These are phyloP conservation scores for Podila horticola DNA, from an alignment of 192 early-diverging fungal species.

Conservation along the genomic window DNA sequence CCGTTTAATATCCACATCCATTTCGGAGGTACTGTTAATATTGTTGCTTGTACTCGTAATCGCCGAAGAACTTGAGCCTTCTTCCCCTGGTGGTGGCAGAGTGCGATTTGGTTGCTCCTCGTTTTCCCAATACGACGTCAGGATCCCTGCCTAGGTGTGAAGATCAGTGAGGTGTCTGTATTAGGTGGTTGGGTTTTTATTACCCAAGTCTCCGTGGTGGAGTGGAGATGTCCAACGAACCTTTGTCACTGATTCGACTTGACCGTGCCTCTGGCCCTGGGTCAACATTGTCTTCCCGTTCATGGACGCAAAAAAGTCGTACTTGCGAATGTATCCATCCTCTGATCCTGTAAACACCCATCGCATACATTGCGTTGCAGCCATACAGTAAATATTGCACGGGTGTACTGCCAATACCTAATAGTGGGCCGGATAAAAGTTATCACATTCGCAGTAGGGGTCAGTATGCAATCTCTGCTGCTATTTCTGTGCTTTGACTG, in stretches of 20 bases:
- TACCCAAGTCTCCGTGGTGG: not conserved
- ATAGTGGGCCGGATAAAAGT: not conserved
- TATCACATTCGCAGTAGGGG: not conserved
- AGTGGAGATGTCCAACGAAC: conserved; percentile 31
- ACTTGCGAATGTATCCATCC: conserved; percentile 96
- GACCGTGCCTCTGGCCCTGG: conserved; percentile 83
- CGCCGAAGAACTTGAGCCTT: conserved; percentile 5
- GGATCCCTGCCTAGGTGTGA: conserved; percentile 67
- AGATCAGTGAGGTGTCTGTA: too few relatives aligned
- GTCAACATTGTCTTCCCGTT: conserved; percentile 86
- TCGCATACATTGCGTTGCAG: conserved; percentile 75
- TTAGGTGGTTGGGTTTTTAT: too few relatives aligned
- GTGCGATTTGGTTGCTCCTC: conserved; percentile 70
- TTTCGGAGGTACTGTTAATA: not conserved
- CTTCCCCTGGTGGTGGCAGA: conserved; percentile 10
- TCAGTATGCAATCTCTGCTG: too few relatives aligned
- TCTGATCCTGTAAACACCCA: conserved; percentile 90
- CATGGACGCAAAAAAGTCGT: conserved; percentile 89
- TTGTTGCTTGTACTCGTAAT: conserved; percentile 5
- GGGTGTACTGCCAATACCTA: conserved; percentile 73
- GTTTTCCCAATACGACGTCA: conserved; percentile 88
- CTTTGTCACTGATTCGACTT: conserved; percentile 88
- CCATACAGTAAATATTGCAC: conserved; percentile 73
- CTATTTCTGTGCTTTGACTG: too few relatives aligned
- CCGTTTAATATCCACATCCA: conserved; percentile 28